Evolutionary conservation across 1,284 basidiomycete species (phyloP).

Genomic region (Ustilago shanxiensis): DNA sequence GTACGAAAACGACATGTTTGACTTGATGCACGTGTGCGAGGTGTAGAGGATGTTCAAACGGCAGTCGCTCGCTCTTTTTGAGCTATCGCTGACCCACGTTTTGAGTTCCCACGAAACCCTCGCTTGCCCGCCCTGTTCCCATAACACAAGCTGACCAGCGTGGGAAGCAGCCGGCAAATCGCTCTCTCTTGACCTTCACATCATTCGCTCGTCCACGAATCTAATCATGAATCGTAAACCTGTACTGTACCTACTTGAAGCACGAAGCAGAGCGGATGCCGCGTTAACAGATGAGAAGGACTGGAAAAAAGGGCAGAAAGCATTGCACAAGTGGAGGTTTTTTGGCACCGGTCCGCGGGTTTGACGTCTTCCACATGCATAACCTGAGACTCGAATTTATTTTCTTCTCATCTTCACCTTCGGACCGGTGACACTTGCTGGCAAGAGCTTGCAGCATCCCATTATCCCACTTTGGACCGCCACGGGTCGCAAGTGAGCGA

Average conservation of each 20-base stretch:
- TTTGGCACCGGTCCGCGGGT: conserved; percentile 7
- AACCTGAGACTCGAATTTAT: not conserved
- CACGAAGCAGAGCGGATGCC: too few relatives aligned
- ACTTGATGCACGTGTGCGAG: not conserved
- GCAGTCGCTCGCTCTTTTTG: not conserved
- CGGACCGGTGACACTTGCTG: not conserved
- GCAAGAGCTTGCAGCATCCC: not conserved
- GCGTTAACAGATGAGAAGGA: too few relatives aligned
- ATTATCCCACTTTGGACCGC: not conserved
- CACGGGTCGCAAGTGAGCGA: conserved; percentile 2
- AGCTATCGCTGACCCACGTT: not conserved
- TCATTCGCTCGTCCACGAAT: too few relatives aligned
- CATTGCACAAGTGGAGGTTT: conserved; percentile 4
- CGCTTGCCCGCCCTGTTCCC: not conserved
- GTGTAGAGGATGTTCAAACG: not conserved
- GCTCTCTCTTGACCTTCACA: too few relatives aligned
- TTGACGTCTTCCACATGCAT: not conserved
- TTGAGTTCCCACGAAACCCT: not conserved
- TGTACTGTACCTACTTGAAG: too few relatives aligned
- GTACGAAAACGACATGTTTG: not conserved
- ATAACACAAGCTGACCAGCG: not conserved
- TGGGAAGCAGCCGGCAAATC: too few relatives aligned
- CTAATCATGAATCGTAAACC: too few relatives aligned
- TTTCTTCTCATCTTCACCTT: not conserved
- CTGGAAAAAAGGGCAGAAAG: too few relatives aligned